Conservation (phyloP, 1,284 basidiomycete genomes). For the Tausonia pullulans region DNA sequence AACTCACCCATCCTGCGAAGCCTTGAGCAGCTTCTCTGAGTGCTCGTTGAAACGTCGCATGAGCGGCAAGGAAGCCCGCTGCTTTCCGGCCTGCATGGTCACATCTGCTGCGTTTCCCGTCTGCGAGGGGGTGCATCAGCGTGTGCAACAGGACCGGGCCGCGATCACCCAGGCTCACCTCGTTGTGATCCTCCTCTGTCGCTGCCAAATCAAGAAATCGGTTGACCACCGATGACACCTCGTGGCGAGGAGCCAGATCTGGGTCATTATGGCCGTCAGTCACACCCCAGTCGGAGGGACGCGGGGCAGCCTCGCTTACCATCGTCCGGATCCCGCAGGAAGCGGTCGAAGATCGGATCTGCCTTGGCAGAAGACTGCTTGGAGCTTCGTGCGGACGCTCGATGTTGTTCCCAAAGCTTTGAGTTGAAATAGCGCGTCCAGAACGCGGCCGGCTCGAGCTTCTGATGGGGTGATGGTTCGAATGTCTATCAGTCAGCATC, state of each 20-base stretch:
- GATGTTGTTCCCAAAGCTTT: conserved; percentile 85
- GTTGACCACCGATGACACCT: conserved; percentile 56
- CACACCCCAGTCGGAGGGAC: background rate
- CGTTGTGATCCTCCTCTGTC: conserved; percentile 82
- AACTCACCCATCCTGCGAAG: background rate
- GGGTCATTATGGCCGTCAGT: background rate
- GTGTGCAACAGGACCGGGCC: conserved; percentile 8
- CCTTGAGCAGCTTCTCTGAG: conserved; percentile 70
- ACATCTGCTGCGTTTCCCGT: conserved; percentile 77
- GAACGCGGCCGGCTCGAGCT: conserved; percentile 82
- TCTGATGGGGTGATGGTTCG: conserved; percentile 33
- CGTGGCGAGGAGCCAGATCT: conserved; percentile 66
- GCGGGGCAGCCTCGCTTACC: conserved; percentile 41
- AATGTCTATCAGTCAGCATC: background rate
- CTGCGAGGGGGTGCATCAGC: conserved; percentile 35
- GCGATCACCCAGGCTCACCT: conserved; percentile 40
- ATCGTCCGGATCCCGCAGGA: conserved; percentile 89
- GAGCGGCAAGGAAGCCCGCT: conserved; percentile 74
- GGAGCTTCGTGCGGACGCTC: conserved; percentile 78
- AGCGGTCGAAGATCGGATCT: conserved; percentile 90
- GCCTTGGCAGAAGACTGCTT: conserved; percentile 75
- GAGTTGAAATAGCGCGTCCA: conserved; percentile 96
- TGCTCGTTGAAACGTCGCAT: conserved; percentile 98
- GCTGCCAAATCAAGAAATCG: conserved; percentile 75
- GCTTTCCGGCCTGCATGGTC: conserved; percentile 91